Evolutionary conservation across 1,284 basidiomycete species (phyloP).

Genomic region (Leccinum subfulvum): DNA sequence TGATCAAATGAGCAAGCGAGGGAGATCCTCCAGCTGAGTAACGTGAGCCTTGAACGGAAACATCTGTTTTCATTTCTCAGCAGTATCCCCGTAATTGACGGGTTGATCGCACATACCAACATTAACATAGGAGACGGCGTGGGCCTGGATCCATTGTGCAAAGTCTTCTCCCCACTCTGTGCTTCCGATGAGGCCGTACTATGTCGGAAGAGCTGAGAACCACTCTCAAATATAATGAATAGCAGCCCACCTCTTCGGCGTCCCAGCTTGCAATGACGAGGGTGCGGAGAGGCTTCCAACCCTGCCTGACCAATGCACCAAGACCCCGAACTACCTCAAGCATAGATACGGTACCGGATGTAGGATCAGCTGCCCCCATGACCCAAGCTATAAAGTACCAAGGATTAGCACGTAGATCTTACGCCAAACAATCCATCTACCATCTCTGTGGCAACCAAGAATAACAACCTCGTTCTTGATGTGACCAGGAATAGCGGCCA

Average conservation of each 20-base stretch:
- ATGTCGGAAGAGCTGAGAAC: background rate
- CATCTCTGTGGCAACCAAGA: conserved; percentile 86
- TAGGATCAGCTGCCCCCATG: conserved; percentile 83
- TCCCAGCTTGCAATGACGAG: conserved; percentile 92
- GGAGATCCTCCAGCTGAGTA: conserved; percentile 63
- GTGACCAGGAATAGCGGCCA: conserved; percentile 88
- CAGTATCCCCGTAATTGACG: background rate
- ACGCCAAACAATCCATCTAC: conserved; percentile 36
- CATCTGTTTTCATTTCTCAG: conserved; percentile 39
- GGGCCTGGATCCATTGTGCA: conserved; percentile 70
- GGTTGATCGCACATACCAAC: conserved; percentile 46
- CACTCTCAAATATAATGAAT: conserved; percentile 1
- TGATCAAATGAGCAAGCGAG: conserved; percentile 77
- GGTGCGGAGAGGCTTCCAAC: conserved; percentile 89
- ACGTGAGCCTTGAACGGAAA: conserved; percentile 67
- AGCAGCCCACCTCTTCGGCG: conserved; percentile 72
- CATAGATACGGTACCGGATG: conserved; percentile 83
- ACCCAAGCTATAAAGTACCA: conserved; percentile 43
- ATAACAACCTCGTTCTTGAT: conserved; percentile 85
- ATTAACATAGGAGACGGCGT: conserved; percentile 89
- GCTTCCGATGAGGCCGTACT: conserved; percentile 84
- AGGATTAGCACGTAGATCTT: conserved; percentile 26
- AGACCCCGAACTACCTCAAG: conserved; percentile 85
- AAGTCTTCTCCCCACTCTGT: conserved; percentile 93
- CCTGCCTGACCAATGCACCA: conserved; percentile 65